phyloP scores from a whole-genome alignment of 2,329 filamentous ascomycete species.

The Colletotrichum zoysiae region DNA sequence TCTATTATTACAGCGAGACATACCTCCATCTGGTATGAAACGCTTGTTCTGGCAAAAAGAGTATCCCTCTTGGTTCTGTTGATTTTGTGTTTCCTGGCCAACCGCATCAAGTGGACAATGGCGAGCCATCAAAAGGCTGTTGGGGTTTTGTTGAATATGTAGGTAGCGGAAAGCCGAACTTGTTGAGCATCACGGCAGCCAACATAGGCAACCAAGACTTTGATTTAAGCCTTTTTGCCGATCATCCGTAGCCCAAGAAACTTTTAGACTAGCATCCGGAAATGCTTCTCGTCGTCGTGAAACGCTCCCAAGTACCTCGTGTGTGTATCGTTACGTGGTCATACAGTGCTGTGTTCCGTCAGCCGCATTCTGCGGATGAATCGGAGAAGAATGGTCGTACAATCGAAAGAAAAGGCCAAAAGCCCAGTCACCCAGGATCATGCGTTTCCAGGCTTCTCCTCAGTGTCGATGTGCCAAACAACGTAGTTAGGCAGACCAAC shows the following conservation, averaged over 20 bases:
- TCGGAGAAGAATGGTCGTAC: slow-evolving; percentile 40
- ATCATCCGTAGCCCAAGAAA: slow-evolving; percentile 29
- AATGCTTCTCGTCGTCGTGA: slow-evolving; percentile 32
- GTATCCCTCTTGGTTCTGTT: slow-evolving; percentile 33
- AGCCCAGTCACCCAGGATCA: slow-evolving; percentile 47
- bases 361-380: slow-evolving; percentile 41
- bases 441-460: slow-evolving; percentile 89
- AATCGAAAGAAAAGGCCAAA: slow-evolving; percentile 34
- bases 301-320: slow-evolving; percentile 34
- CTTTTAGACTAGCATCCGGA: slow-evolving; percentile 30
- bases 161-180: slow-evolving; percentile 29
- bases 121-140: slow-evolving; percentile 20
- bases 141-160: slow-evolving; percentile 30
- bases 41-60: slow-evolving; percentile 33
- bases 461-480: slow-evolving; percentile 98
- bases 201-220: slow-evolving; percentile 20
- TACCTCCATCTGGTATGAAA: slow-evolving; percentile 40
- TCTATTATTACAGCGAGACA: slow-evolving; percentile 49
- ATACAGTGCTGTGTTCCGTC: slow-evolving; percentile 41
- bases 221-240: slow-evolving; percentile 7
- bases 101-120: slow-evolving; percentile 6
- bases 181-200: slow-evolving; percentile 26
- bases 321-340: slow-evolving; percentile 41
- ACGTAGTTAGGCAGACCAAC: slow-evolving; percentile 96
- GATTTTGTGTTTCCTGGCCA: slow-evolving; percentile 23